Conservation (phyloP, 169 alveolate genomes). For the Eimeria necatrix region DNA sequence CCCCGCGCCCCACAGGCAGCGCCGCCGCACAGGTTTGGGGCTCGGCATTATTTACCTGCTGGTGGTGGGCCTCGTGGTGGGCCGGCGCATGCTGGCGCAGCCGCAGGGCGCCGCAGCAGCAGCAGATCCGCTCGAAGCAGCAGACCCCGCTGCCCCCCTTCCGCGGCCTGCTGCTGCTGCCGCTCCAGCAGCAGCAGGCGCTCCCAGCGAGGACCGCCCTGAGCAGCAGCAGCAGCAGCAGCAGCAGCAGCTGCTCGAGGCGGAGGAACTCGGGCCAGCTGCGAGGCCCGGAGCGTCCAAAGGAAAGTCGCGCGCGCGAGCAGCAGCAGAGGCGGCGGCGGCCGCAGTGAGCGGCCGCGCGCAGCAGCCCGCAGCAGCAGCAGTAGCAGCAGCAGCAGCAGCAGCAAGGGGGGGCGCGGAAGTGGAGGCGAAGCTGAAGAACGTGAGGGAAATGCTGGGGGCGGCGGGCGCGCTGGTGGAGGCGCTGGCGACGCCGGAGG, state of each 20-base stretch:
- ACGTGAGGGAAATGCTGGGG: too few species aligned
- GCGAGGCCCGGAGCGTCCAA: too few species aligned
- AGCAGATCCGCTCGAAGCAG: not conserved
- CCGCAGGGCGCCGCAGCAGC: not conserved
- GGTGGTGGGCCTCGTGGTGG: not conserved
- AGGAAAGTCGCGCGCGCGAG: too few species aligned
- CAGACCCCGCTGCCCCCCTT: not conserved
- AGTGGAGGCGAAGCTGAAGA: too few species aligned
- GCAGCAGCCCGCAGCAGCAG: too few species aligned
- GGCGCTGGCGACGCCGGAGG: too few species aligned
- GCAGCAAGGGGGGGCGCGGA: too few species aligned
- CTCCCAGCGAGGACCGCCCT: not conserved
- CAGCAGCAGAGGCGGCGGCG: too few species aligned
- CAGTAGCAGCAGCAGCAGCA: too few species aligned
- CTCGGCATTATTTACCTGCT: not conserved
- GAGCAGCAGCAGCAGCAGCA: not conserved
- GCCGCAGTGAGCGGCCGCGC: too few species aligned
- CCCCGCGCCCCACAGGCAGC: not conserved
- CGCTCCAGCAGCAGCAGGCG: not conserved
- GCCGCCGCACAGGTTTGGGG: not conserved
- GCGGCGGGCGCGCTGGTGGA: too few species aligned
- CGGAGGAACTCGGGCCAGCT: too few species aligned
- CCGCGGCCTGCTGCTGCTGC: not conserved
- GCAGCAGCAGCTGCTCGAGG: conserved; percentile 23
- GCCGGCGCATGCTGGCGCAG: not conserved